Percentiles rank a stretch among this genome's conserved stretches.
Conservation (phyloP, 441 rosid species). For the Erodium texanum region DNA sequence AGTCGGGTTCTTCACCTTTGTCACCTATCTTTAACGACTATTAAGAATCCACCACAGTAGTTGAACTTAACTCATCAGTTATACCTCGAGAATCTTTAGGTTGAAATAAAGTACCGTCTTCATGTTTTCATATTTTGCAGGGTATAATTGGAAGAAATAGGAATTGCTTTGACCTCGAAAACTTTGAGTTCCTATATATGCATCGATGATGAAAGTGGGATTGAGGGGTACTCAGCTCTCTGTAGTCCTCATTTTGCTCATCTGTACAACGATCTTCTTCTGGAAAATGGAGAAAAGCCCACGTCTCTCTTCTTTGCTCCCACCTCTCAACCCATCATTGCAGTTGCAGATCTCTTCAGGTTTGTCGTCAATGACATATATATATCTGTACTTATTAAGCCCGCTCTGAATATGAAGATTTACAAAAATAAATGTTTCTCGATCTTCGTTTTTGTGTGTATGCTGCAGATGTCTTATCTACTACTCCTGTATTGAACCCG, state of each 20-base stretch:
- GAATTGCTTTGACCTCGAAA: not conserved
- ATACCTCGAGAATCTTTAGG: not conserved
- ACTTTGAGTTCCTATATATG: conserved; percentile 16
- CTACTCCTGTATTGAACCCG: conserved; percentile 6
- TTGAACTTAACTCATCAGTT: not conserved
- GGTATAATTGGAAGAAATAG: too few species aligned
- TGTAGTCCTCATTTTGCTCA: conserved; percentile 49
- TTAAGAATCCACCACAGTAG: not conserved
- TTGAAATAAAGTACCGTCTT: too few species aligned
- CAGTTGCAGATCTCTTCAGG: conserved; percentile 38
- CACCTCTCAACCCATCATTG: conserved; percentile 35
- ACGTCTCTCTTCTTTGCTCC: conserved; percentile 38
- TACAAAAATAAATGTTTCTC: not conserved
- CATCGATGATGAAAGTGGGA: conserved; percentile 58
- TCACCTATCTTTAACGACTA: not conserved
- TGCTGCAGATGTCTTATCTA: conserved; percentile 7
- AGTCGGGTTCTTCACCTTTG: not conserved
- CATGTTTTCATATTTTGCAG: not conserved
- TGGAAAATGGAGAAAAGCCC: conserved; percentile 73
- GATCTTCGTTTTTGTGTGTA: not conserved
- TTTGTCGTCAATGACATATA: conserved; percentile 11
- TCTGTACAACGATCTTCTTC: conserved; percentile 45
- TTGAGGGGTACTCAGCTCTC: conserved; percentile 48
- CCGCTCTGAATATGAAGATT: too few species aligned
- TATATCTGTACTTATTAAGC: conserved; percentile 6